phyloP scores from a whole-genome alignment of 129 eudicot species.

The Escallonia herrerae region DNA sequence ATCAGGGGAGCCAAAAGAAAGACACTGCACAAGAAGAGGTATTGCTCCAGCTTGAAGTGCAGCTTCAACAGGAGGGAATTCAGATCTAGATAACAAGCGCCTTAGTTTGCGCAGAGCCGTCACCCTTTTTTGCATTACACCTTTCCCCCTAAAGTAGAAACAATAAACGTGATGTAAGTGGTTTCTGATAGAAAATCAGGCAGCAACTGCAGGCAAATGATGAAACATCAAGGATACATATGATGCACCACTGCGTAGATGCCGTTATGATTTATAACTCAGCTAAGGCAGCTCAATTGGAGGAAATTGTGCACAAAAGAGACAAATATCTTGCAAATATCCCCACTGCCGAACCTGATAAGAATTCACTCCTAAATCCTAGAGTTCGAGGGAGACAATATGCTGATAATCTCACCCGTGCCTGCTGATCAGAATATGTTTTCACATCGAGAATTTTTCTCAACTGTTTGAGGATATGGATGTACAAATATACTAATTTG shows the following conservation, averaged over 20 bases:
- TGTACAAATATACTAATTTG: too few relatives aligned
- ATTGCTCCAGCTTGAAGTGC: conserved; percentile 82
- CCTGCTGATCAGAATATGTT: too few relatives aligned
- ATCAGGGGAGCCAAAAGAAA: conserved; percentile 87
- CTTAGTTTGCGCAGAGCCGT: conserved; percentile 78
- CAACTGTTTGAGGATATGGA: too few relatives aligned
- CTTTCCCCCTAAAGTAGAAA: conserved; percentile 54
- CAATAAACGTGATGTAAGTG: too few relatives aligned
- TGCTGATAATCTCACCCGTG: too few relatives aligned
- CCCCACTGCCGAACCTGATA: too few relatives aligned
- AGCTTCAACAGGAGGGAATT: conserved; percentile 92
- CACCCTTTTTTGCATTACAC: conserved; percentile 67
- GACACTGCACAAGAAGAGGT: conserved; percentile 74
- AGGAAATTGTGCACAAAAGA: not conserved
- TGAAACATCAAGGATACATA: not conserved
- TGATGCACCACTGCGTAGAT: not conserved
- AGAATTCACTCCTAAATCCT: too few relatives aligned
- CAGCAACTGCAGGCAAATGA: not conserved
- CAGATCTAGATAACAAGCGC: conserved; percentile 80
- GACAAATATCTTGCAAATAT: too few relatives aligned
- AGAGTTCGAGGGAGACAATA: too few relatives aligned
- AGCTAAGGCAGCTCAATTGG: not conserved
- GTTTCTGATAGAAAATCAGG: too few relatives aligned
- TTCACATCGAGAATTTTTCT: too few relatives aligned
- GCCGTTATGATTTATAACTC: not conserved